A percentile compares a stretch with the other conserved stretches of the same genome.
phyloP scores from a whole-genome alignment of 2,329 filamentous ascomycete genomes.

The Endocalyx cinctus region DNA sequence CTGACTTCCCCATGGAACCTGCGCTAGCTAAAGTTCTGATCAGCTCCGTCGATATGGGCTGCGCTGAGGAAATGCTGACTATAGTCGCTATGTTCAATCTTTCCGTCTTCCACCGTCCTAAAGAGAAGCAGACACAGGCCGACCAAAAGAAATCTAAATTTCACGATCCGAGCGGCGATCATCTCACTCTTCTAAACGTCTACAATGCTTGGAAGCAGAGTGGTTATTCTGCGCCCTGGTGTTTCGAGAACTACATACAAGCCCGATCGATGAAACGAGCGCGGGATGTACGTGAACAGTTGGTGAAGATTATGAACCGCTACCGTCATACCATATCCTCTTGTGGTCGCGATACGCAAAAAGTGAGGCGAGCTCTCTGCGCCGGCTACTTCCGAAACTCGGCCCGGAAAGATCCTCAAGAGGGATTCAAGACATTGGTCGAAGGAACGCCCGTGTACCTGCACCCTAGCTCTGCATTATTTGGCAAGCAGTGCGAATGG shows the following conservation, averaged over 20 bases:
- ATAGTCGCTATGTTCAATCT: constrained; percentile 94
- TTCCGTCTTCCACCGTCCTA: constrained; percentile 88
- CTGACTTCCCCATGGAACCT: constrained; percentile 97
- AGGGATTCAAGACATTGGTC: constrained; percentile 96
- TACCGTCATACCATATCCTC: constrained; percentile 79
- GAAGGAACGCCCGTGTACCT: constrained; percentile 94
- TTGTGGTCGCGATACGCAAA: constrained; percentile 82
- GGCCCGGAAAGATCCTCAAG: constrained; percentile 89
- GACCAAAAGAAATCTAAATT: constrained; percentile 98
- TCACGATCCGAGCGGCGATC: constrained; percentile 90
- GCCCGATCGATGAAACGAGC: constrained; percentile 82
- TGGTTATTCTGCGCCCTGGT: constrained; percentile 83
- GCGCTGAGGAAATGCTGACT: constrained; percentile 88
- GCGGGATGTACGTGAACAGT: constrained; percentile 86
- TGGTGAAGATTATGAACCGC: constrained; percentile 89
- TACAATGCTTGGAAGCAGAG: constrained; percentile 95
- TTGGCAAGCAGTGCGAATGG: constrained; percentile 94
- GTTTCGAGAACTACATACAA: constrained; percentile 97
- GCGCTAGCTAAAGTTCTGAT: constrained; percentile 87
- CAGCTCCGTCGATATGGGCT: constrained; percentile 77
- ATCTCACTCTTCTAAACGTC: constrained; percentile 90
- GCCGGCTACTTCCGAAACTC: constrained; percentile 93
- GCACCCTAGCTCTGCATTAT: constrained; percentile 86
- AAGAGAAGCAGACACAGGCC: constrained; percentile 93
- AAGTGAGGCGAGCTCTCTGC: constrained; percentile 85